Conservation (phyloP, 139 green algal species). For the Closterium sp. region DNA sequence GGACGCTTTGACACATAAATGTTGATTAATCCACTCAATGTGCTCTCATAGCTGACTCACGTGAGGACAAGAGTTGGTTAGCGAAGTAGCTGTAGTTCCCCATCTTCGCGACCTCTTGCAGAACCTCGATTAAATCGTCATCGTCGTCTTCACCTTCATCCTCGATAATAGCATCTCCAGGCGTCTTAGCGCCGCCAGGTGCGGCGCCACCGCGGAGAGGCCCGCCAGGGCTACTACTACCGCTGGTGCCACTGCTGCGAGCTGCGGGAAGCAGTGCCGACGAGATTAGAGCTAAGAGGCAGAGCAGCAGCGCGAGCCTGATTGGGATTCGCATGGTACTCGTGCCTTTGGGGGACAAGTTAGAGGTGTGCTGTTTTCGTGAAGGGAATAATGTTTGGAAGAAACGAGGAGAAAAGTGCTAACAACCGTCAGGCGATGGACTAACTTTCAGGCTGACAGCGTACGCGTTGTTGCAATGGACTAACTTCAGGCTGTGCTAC, state of each 20-base stretch:
- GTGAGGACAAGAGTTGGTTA: not conserved
- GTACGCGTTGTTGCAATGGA: not conserved
- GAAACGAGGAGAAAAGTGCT: no score
- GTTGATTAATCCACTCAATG: not conserved
- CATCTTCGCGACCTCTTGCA: not conserved
- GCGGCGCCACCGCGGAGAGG: not conserved
- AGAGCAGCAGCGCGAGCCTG: not conserved
- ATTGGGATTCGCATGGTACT: not conserved
- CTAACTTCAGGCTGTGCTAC: not conserved
- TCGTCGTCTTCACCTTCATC: not conserved
- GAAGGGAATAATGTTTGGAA: no score
- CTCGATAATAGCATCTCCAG: not conserved
- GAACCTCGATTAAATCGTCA: not conserved
- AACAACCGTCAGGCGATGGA: no score
- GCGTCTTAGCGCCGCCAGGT: not conserved
- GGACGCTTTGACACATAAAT: not conserved
- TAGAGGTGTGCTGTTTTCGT: no score
- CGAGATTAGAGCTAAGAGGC: not conserved
- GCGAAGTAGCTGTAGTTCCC: not conserved
- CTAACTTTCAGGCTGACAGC: no score
- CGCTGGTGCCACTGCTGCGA: not conserved
- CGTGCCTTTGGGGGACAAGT: not conserved
- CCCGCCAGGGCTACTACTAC: not conserved
- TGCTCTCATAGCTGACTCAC: not conserved
- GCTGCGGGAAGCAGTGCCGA: not conserved